These are phyloP conservation scores for Nymphaea colorata DNA, from an alignment of 164 flowering plant species.

Conservation along the genomic window DNA sequence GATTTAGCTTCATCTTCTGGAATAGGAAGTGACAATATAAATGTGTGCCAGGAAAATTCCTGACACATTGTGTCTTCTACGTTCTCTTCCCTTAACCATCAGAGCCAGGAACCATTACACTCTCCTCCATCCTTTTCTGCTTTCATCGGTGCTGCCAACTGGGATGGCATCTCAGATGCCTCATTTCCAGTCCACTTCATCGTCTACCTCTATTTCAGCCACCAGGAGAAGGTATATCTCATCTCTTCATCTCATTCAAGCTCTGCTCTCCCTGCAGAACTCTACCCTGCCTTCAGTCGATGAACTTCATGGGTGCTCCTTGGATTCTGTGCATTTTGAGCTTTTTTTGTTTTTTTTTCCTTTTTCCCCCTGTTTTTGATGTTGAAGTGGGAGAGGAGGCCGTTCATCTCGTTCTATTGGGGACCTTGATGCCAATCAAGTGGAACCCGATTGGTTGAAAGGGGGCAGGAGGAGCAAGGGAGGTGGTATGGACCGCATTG, in stretches of 20 bases:
- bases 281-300: background rate
- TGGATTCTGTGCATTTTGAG: background rate
- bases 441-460: slow-evolving; percentile 17
- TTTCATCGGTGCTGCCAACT: background rate
- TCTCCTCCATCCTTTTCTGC: background rate
- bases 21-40: no score
- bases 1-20: no score
- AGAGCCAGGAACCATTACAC: background rate
- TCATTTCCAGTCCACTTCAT: background rate
- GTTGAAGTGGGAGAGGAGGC: background rate
- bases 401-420: background rate
- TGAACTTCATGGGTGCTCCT: background rate
- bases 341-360: no score
- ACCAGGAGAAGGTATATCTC: background rate
- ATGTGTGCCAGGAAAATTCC: no score
- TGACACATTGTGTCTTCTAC: background rate
- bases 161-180: background rate
- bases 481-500: slow-evolving; percentile 16
- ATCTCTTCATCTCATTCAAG: no score
- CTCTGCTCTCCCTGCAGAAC: no score
- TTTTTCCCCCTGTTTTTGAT: no score
- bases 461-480: slow-evolving; percentile 23
- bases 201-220: background rate
- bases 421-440: slow-evolving; percentile 6
- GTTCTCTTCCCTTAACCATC: background rate